These are phyloP conservation scores for Purpureocillium takamizusanense DNA, from an alignment of 2,329 filamentous ascomycete genomes.

Conservation along the genomic window DNA sequence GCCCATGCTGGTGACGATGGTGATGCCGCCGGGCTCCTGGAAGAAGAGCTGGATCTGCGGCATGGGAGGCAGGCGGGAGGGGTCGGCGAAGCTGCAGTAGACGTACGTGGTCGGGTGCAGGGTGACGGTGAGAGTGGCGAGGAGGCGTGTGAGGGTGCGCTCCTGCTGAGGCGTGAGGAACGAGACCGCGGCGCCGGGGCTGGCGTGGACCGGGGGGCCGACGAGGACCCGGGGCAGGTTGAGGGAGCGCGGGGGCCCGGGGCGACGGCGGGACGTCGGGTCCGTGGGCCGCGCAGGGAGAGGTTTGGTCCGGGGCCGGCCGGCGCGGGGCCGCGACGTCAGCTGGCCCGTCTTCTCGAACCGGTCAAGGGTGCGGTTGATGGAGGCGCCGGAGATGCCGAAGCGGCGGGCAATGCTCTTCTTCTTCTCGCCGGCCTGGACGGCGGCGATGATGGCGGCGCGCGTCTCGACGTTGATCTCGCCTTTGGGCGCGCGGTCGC, in stretches of 20 bases:
- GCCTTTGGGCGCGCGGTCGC: background rate
- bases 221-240: no score
- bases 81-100: constrained; percentile 29
- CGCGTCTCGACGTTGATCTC: constrained; percentile 2
- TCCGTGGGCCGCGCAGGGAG: background rate
- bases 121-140: constrained; percentile 28
- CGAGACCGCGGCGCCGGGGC: no score
- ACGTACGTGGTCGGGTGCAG: constrained; percentile 35
- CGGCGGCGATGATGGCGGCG: constrained; percentile 3
- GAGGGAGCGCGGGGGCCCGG: no score
- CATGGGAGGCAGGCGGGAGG: constrained; percentile 19
- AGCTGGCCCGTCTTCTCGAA: constrained; percentile 3
- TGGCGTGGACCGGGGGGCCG: no score
- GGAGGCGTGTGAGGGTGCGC: constrained; percentile 13
- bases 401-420: constrained; percentile 1
- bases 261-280: no score
- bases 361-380: constrained; percentile 1
- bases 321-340: background rate
- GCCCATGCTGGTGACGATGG: constrained; percentile 28
- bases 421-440: constrained; percentile 3
- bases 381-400: constrained; percentile 1
- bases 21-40: constrained; percentile 36
- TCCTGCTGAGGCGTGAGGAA: no score
- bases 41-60: constrained; percentile 34
- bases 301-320: background rate